phyloP scores from a whole-genome alignment of 1,284 basidiomycete species.

The Peniophora sp. region DNA sequence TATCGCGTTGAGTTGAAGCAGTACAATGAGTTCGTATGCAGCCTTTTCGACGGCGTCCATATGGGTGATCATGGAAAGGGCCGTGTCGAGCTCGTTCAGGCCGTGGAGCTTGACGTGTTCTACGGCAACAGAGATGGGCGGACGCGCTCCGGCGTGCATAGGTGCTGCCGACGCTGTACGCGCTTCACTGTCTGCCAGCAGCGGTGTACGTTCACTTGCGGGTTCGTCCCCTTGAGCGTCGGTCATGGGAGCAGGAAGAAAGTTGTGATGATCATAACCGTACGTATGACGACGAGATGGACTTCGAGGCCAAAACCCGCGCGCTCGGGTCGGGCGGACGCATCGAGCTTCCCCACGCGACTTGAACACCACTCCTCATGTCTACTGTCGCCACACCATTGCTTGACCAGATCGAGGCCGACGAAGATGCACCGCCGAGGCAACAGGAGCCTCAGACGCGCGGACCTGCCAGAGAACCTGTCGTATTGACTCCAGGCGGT shows the following conservation, averaged over 20 bases:
- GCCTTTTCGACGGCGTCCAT: conserved; percentile 7
- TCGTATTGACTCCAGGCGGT: conserved; percentile 51
- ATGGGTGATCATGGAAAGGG: conserved; percentile 7
- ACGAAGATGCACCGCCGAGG: conserved; percentile 36
- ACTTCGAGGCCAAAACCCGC: not conserved
- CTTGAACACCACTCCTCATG: conserved; percentile 4
- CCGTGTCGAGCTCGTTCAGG: conserved; percentile 10
- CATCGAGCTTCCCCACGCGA: conserved; percentile 4
- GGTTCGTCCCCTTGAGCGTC: conserved; percentile 4
- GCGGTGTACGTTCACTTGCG: conserved; percentile 16
- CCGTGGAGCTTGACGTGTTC: conserved; percentile 15
- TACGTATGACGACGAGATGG: not conserved
- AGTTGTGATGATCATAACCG: not conserved
- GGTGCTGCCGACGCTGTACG: not conserved
- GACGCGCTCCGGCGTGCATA: conserved; percentile 2
- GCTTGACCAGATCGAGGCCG: conserved; percentile 60
- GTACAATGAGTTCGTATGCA: conserved; percentile 22
- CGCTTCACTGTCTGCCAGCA: conserved; percentile 3
- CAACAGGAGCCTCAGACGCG: conserved; percentile 26
- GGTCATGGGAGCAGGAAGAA: not conserved
- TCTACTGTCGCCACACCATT: conserved; percentile 46
- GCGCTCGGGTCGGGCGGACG: conserved; percentile 2
- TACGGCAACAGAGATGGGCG: conserved; percentile 15
- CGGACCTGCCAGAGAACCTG: conserved; percentile 27
- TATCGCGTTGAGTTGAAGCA: conserved; percentile 14